Conservation (phyloP, 345 rosid genomes). For the Syzygium grande region DNA sequence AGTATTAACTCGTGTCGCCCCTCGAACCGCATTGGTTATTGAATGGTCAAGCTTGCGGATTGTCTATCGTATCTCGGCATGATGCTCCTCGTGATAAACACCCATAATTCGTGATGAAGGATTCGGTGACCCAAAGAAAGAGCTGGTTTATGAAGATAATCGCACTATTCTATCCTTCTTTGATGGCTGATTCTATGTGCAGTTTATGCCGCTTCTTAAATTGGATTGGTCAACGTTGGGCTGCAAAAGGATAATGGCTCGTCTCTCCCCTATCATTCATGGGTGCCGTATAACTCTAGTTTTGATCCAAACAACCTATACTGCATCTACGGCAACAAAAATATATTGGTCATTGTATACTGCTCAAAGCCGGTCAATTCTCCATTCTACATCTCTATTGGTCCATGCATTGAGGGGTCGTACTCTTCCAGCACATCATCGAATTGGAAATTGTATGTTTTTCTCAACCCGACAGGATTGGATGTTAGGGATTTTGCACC, state of each 20-base stretch:
- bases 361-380: not conserved
- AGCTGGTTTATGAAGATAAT: not conserved
- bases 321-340: not conserved
- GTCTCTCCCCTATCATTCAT: not conserved
- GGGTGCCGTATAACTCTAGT: not conserved
- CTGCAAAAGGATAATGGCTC: not conserved
- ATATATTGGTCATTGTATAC: not conserved
- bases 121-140: not conserved
- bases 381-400: not conserved
- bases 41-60: too few relatives aligned
- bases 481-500: not conserved
- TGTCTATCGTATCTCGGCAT: not conserved
- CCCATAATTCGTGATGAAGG: too few relatives aligned
- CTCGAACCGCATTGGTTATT: not conserved
- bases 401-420: not conserved
- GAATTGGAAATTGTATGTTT: not conserved
- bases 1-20: not conserved
- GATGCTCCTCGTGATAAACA: not conserved
- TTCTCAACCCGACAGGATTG: not conserved
- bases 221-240: not conserved
- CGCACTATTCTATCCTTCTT: not conserved
- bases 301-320: rapidly evolving
- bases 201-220: rapidly evolving
- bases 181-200: not conserved
- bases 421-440: not conserved